These are phyloP conservation scores for Arabis alpina DNA, from an alignment of 345 rosid species.

Conservation along the genomic window DNA sequence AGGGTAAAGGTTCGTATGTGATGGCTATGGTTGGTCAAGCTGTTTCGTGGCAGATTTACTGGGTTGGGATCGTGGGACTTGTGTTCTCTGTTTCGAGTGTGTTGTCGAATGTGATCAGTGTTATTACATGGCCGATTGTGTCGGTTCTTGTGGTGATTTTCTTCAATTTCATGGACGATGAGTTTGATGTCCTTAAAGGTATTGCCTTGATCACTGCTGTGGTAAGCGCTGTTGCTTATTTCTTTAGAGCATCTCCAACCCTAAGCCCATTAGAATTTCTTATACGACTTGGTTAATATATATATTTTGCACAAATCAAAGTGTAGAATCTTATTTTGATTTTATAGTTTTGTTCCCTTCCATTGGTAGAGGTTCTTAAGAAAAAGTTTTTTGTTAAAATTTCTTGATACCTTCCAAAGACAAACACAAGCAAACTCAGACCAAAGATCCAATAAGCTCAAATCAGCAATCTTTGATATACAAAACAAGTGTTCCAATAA, in stretches of 20 bases:
- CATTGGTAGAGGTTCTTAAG: no score
- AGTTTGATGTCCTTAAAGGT: slow-evolving; percentile 35
- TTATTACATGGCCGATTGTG: slow-evolving; percentile 43
- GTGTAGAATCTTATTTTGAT: no score
- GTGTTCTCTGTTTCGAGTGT: slow-evolving; percentile 37
- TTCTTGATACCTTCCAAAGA: no score
- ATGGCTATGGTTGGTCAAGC: slow-evolving; percentile 44
- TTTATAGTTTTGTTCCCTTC: no score
- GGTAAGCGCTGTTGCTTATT: slow-evolving; percentile 37
- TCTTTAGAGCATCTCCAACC: neutral
- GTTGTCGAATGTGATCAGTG: slow-evolving; percentile 40
- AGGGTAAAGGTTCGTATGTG: slow-evolving; percentile 37
- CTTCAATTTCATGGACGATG: slow-evolving; percentile 38
- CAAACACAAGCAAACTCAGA: no score
- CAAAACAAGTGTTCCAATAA: no score
- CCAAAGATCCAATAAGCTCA: no score
- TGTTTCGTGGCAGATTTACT: slow-evolving; percentile 41
- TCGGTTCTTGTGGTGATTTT: slow-evolving; percentile 42
- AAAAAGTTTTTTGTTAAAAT: no score
- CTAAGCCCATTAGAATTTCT: no score
- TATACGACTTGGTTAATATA: no score
- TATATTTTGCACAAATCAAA: no score
- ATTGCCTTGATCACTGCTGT: slow-evolving; percentile 32
- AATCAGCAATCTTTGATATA: no score
- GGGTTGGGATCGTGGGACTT: slow-evolving; percentile 47